Conservation (phyloP, 2,329 filamentous ascomycete genomes). For the Epichloe brachyelytri region DNA sequence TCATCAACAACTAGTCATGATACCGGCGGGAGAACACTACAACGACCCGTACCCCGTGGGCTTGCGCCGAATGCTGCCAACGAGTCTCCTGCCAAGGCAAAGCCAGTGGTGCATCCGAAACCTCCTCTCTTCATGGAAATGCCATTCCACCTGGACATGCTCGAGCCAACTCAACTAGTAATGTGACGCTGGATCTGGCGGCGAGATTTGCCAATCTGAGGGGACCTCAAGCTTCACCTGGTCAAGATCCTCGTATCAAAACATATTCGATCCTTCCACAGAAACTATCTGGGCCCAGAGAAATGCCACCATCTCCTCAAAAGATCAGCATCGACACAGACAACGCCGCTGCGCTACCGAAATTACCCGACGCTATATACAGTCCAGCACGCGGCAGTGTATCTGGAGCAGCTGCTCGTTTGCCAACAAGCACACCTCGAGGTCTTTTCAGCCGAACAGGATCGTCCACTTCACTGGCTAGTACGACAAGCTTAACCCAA, state of each 20-base stretch:
- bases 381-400: slow-evolving; percentile 63
- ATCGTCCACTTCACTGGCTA: slow-evolving; percentile 30
- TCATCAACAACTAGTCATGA: neutral
- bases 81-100: slow-evolving; percentile 20
- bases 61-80: slow-evolving; percentile 7
- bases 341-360: slow-evolving; percentile 47
- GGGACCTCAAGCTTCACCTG: slow-evolving; percentile 25
- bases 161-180: slow-evolving; percentile 16
- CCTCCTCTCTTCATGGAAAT: slow-evolving; percentile 52
- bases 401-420: slow-evolving; percentile 49
- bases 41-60: slow-evolving; percentile 2
- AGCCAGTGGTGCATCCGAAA: slow-evolving; percentile 48
- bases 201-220: slow-evolving; percentile 46
- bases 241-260: slow-evolving; percentile 40
- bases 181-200: slow-evolving; percentile 34
- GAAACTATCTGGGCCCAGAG: slow-evolving; percentile 34
- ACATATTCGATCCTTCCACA: slow-evolving; percentile 32
- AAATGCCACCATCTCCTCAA: slow-evolving; percentile 32
- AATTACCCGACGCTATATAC: slow-evolving; percentile 63
- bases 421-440: slow-evolving; percentile 51
- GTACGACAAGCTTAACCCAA: slow-evolving; percentile 15
- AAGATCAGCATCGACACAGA: slow-evolving; percentile 35
- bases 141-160: slow-evolving; percentile 23
- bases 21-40: neutral
- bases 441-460: slow-evolving; percentile 49